Base-by-base conservation (phyloP, 495 filamentous ascomycete genomes). In the Pyrenopolyporus hunteri region DNA sequence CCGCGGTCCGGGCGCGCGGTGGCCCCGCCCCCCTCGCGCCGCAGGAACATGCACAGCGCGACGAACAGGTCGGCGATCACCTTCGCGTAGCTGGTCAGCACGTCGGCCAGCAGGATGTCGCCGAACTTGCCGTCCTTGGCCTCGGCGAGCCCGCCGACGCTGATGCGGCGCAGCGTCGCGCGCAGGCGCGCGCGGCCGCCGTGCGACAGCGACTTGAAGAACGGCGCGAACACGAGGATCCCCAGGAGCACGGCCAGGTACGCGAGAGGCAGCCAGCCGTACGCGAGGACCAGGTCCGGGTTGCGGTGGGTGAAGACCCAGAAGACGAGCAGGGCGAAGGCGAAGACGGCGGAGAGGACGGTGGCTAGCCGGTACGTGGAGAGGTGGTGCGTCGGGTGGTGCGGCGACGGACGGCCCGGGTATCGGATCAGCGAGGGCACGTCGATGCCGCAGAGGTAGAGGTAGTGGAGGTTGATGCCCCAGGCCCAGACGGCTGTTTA, bases 71-170 rank as follows among this genome's bases (percentile, higher is more conserved):
- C 95, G 3, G 86, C 93, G 1, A 97, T 77, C 20, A 97, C 86
- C 66, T 92, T 96, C 36, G 94, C 87, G 72, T 98, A 98, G 62
- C 89, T 93, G 6, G 94, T 98, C 56, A 98, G 75, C 28, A 89
- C 93, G 81, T 98, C 94, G 6, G 94, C 92, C n/a, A 98, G 81
- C 33, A 98, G 76, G 51, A 98, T 87, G 69, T 98, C 94, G 35
- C 90, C 92, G 66, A 98, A 98, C 52, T 93, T 95, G 31, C 90
- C 90, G 76, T 92, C 86, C 45, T 88, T 83, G 5, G 87, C 72
- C 71, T 90, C 85, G 6, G 92, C 90, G n/a, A 97, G 73, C 1
- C 91, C 90, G 25, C 91, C 91, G 37, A 94, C 78, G 60, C 80
- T 82, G 37, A 96, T 83, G 25, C 91, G 88, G 50, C 83, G 84